Conservation (phyloP, 169 alveolate species). For the Plasmodium gallinaceum region DNA sequence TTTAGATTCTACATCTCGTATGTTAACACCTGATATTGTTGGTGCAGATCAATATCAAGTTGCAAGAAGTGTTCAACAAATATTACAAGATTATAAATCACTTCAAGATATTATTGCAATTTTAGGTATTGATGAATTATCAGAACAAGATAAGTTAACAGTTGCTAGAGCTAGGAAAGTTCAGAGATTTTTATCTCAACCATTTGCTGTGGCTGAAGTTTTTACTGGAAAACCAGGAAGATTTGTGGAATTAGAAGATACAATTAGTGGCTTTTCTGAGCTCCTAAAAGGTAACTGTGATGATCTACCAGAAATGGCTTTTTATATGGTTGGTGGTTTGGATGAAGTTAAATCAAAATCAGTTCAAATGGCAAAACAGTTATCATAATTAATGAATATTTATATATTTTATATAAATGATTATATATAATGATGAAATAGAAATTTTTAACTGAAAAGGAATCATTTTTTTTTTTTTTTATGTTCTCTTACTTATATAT, state of each 20-base stretch:
- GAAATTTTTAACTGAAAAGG: not conserved
- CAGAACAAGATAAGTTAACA: slow-evolving; percentile 96
- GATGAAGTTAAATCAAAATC: slow-evolving; percentile 94
- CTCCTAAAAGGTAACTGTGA: slow-evolving; percentile 96
- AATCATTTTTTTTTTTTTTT: not conserved
- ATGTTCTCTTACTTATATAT: not conserved
- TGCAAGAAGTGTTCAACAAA: slow-evolving; percentile 96
- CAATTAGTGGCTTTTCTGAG: slow-evolving; percentile 92
- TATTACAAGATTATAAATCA: slow-evolving; percentile 96
- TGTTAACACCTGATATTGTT: slow-evolving; percentile 95
- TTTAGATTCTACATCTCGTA: slow-evolving; percentile 95
- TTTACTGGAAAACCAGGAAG: slow-evolving; percentile 97
- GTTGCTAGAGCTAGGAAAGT: slow-evolving; percentile 98
- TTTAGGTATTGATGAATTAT: slow-evolving; percentile 96
- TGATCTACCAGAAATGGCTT: slow-evolving; percentile 96
- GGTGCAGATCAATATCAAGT: slow-evolving; percentile 95
- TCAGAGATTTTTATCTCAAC: slow-evolving; percentile 96
- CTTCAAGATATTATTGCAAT: slow-evolving; percentile 97
- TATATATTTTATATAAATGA: not conserved
- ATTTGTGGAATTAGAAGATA: slow-evolving; percentile 93
- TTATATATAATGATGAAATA: not conserved
- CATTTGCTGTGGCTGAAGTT: slow-evolving; percentile 97
- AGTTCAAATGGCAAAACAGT: slow-evolving; percentile 81
- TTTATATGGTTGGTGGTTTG: slow-evolving; percentile 97
- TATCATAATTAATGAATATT: not conserved